Conservation (phyloP, 2,329 filamentous ascomycete species). For the Plectosphaerella plurivora region DNA sequence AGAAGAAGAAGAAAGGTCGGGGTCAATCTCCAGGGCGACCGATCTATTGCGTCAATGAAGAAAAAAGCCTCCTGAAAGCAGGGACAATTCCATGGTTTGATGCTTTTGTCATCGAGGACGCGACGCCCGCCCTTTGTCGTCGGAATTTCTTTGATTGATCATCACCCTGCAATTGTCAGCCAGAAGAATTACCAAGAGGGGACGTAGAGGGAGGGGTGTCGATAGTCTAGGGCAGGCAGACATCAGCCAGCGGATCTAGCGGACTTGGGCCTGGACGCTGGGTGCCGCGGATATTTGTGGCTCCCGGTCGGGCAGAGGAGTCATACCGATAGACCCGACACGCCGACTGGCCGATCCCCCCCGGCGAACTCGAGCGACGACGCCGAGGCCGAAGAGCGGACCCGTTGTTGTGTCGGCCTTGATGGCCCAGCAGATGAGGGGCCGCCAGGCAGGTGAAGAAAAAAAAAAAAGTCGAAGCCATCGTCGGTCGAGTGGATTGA, state of each 20-base stretch:
- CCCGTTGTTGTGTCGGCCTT: no score
- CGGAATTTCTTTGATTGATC: not conserved
- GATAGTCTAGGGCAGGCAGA: not conserved
- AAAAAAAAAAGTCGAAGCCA: not conserved
- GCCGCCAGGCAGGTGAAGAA: not conserved
- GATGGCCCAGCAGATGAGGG: not conserved
- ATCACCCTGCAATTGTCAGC: not conserved
- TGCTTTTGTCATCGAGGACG: no score
- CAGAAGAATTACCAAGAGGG: not conserved
- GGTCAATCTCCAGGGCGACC: no score
- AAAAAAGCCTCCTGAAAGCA: no score
- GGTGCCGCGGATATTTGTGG: not conserved
- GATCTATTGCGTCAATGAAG: no score
- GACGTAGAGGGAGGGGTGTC: not conserved
- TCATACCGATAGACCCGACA: not conserved
- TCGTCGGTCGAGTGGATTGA: not conserved
- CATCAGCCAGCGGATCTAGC: no score
- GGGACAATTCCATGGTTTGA: no score
- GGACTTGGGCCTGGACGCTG: not conserved
- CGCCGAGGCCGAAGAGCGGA: not conserved
- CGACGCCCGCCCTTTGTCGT: not conserved
- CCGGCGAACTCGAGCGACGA: not conserved
- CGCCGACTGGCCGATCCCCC: not conserved
- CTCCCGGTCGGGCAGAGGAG: not conserved
- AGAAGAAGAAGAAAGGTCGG: no score